Base-by-base conservation (phyloP, 768 basidiomycete genomes). In the Tricholoma flavovirens region DNA sequence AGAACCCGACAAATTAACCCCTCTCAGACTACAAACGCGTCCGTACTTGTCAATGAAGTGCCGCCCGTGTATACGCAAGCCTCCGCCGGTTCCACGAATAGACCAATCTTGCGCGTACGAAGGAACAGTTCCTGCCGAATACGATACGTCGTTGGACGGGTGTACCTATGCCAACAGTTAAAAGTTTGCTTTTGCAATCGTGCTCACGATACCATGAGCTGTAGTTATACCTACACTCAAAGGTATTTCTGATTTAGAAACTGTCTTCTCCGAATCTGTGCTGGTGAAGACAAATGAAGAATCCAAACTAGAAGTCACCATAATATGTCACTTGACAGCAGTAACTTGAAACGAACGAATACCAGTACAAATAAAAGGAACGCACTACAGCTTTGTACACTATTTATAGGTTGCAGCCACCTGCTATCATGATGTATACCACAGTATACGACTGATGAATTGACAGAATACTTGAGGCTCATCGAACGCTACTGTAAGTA, bases 41-140 rank as follows among this genome's bases (percentile, higher is more conserved):
- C 90, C 90, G 63, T 84, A 82, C 1, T 71, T 71, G 67, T 98
- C 95, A 1, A 93, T 73, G 62, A 97, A 90, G 67, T 97, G 84
- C 14, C 91, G 77, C 0, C 93, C 93, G 53, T 82, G 79, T 1
- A 82, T 76, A 30, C 71, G 70, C 21, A 94, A 66, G 12, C 68
- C 68, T 21, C 83, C 83, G 12, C 82, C 84, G 0, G 82, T 86
- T 21, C 75, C 80, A 29, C 66, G 56, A 12, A 54, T 61, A 9
- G 84, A 86, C 90, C 87, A 93, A 64, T 88, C 84, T 60, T 91
- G 89, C 0, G 87, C 88, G 58, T 81, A 88, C 1, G 83, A 79
- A 0, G 69, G 46, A 8, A 64, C 59, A 7, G 75, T 75, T 4
- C 84, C 84, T 3, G 80, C 77, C 4, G 50, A 58, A 59, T 86